Conservation (phyloP, 352 stramenopile genomes). For the Thalassiosira livingstoniorum region DNA sequence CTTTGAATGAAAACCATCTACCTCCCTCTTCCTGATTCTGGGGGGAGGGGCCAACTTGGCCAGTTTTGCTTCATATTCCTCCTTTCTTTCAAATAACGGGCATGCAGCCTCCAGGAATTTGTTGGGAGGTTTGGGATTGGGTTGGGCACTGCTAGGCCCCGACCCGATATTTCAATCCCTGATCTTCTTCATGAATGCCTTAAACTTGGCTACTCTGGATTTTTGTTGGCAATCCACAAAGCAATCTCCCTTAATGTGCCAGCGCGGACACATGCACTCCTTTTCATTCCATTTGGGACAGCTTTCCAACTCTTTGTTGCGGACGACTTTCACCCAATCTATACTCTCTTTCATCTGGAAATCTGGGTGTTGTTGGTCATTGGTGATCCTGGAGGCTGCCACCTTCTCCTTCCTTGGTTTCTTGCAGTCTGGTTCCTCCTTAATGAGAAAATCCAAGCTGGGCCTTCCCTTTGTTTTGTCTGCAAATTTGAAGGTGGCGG, state of each 20-base stretch:
- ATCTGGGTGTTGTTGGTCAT: neutral
- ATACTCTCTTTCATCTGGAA: neutral
- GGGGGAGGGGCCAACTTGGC: too few species aligned
- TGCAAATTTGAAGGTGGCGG: neutral
- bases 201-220: neutral
- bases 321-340: neutral
- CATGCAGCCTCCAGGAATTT: too few species aligned
- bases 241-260: neutral
- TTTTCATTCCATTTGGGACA: neutral
- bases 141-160: slow-evolving; percentile 13
- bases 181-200: neutral
- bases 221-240: slow-evolving; percentile 9
- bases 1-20: too few species aligned
- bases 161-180: neutral
- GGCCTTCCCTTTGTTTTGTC: neutral
- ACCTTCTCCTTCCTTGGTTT: neutral
- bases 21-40: too few species aligned
- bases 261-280: neutral
- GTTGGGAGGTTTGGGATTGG: neutral
- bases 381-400: neutral
- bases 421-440: neutral
- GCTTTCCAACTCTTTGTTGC: neutral
- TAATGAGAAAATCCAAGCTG: too few species aligned
- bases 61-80: too few species aligned
- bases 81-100: too few species aligned